A percentile compares a stretch with the other conserved stretches of the same genome.
Evolutionary conservation across 768 basidiomycete species (phyloP).

Genomic region (Leccinum longicurvipes): DNA sequence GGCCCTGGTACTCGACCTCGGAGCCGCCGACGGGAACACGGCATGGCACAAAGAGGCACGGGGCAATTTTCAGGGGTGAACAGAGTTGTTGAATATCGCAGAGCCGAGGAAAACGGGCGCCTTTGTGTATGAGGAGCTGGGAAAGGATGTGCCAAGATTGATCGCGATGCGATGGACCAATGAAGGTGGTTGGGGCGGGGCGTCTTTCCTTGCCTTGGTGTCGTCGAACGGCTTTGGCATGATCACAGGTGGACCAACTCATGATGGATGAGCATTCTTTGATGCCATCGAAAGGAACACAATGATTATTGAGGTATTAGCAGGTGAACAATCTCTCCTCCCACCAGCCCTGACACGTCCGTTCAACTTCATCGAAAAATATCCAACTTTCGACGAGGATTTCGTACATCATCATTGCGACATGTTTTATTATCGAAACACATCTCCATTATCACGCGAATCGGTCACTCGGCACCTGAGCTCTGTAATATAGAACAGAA

Average conservation of each 20-base stretch:
- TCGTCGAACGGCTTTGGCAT: slow-evolving; percentile 8
- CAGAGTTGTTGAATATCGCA: slow-evolving; percentile 59
- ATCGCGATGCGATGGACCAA: slow-evolving; percentile 68
- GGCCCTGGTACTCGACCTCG: slow-evolving; percentile 58
- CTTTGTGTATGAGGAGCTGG: slow-evolving; percentile 40
- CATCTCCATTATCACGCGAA: too few relatives aligned
- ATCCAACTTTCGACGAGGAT: too few relatives aligned
- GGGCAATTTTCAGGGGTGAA: slow-evolving; percentile 83
- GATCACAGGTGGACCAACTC: too few relatives aligned
- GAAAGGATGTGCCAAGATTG: slow-evolving; percentile 36
- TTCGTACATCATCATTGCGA: too few relatives aligned
- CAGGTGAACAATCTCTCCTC: background rate
- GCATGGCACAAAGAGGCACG: slow-evolving; percentile 47
- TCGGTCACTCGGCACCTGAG: too few relatives aligned
- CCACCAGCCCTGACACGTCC: background rate
- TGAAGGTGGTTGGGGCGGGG: slow-evolving; percentile 38
- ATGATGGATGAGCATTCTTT: too few relatives aligned
- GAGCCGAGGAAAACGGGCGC: slow-evolving; percentile 68
- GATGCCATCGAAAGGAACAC: too few relatives aligned
- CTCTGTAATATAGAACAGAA: too few relatives aligned
- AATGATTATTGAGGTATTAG: too few relatives aligned
- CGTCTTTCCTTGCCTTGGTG: slow-evolving; percentile 6
- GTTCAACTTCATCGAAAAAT: too few relatives aligned
- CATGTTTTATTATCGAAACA: too few relatives aligned
- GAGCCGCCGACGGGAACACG: slow-evolving; percentile 61